Base-by-base conservation (phyloP, 495 filamentous ascomycete species). In the Astrothelium subdiscretum region DNA sequence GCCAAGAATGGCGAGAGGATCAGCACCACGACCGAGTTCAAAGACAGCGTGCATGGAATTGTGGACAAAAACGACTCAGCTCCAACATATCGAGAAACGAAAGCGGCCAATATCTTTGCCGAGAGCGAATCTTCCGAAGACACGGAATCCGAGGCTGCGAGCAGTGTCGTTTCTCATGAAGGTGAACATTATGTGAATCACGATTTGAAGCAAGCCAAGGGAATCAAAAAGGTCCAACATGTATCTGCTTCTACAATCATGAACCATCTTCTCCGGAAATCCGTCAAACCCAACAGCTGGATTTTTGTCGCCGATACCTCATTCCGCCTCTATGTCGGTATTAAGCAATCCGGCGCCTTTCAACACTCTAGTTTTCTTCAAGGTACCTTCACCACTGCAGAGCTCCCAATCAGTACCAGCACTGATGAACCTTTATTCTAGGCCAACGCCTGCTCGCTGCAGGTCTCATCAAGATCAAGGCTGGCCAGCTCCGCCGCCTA, bases 281-380 rank as follows among this genome's bases (percentile, higher is more conserved):
- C 85, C 1, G 83, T 87, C 6, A 83, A 82, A 67, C 89, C 86
- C 65, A 88, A 88, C 67, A 92, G 87, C 32, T 96, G 91, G 91
- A 92, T 96, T 43, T 96, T 95, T 68, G 91, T 89, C 24, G 85
- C 86, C 32, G 91, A 97, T 73, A 92, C 89, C 0, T 87, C 84
- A 1, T 92, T 90, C 67, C 83, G 92, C 8, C 77, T 96, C 0
- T 96, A 96, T 75, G 82, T 96, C 40, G 91, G 90, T 51, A 94
- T 97, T 73, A 96, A 97, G 67, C 85, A 89, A 70, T 83, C 83
- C 31, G 92, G 92, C 31, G 83, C 87, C 8, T 97, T 97, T 69
- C 92, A 96, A 68, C 92, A 97, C 73, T 88, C 83, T 6, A 91
- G 87, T 0, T 97, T 97, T 68, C 77, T 97, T 1, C 87, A 90